These are phyloP conservation scores for Gonium pectorale DNA, from an alignment of 139 green algal genomes.

Conservation along the genomic window DNA sequence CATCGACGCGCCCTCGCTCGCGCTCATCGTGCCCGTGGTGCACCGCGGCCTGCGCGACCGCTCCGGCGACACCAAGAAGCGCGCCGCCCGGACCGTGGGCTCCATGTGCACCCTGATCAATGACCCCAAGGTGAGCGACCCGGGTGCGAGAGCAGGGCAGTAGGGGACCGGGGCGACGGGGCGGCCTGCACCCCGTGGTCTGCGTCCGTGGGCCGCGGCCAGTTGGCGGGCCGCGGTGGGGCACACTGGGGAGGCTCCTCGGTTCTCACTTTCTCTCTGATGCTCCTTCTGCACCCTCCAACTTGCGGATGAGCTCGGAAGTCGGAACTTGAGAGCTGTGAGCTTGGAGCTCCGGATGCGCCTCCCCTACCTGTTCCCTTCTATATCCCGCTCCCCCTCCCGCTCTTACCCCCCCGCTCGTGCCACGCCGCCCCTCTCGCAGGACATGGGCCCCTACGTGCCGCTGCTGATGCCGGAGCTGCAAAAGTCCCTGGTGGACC, in stretches of 20 bases:
- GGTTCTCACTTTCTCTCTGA: too few species aligned
- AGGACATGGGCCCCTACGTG: constrained; percentile 96
- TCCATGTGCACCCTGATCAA: constrained; percentile 95
- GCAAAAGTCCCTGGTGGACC: constrained; percentile 92
- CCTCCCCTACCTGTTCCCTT: neutral
- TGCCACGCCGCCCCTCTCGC: neutral
- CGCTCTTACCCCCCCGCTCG: neutral
- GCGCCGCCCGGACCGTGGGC: constrained; percentile 93
- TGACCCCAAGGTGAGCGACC: constrained; percentile 77
- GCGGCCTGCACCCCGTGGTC: too few species aligned
- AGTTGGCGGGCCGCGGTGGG: too few species aligned
- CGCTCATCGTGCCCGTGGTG: constrained; percentile 96
- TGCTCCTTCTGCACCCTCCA: too few species aligned
- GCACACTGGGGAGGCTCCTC: too few species aligned
- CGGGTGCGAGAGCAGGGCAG: too few species aligned
- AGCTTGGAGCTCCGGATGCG: too few species aligned
- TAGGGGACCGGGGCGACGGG: neutral
- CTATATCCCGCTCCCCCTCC: neutral
- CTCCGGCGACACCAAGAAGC: constrained; percentile 94
- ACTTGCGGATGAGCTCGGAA: too few species aligned
- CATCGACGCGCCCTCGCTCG: constrained; percentile 92
- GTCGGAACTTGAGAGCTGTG: too few species aligned
- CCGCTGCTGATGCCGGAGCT: constrained; percentile 93
- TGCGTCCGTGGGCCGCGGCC: too few species aligned
- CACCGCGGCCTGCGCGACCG: constrained; percentile 90